A percentile compares a stretch with the other conserved stretches of the same genome.
These are phyloP conservation scores for Candida sithepensis DNA, from an alignment of 805 yeast genomes.

Conservation along the genomic window DNA sequence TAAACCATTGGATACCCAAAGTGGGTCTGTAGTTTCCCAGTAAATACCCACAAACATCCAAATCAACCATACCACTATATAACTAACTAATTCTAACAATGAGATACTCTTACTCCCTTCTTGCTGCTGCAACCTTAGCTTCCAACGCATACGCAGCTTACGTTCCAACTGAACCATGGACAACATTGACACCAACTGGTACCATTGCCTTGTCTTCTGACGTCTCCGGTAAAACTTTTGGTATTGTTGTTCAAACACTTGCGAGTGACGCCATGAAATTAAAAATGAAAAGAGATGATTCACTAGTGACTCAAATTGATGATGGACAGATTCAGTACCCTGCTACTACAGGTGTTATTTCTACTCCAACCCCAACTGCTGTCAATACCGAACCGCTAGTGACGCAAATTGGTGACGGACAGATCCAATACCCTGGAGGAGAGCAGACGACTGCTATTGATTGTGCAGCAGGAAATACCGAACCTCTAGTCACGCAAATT, in stretches of 20 bases:
- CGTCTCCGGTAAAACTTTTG: conserved; percentile 1
- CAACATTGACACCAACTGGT: neutral
- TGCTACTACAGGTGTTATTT: no score
- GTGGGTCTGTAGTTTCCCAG: no score
- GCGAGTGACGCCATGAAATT: neutral
- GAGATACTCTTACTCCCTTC: no score
- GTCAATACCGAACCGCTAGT: neutral
- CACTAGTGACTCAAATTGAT: neutral
- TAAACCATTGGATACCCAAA: no score
- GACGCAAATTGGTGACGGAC: no score
- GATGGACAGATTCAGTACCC: neutral
- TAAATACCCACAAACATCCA: no score
- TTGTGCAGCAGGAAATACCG: no score
- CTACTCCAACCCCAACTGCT: neutral
- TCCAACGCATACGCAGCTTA: neutral
- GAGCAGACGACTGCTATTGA: no score
- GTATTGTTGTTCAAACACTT: conserved; percentile 1
- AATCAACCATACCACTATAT: no score
- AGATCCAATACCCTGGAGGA: no score
- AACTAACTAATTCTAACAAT: no score
- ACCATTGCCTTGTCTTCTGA: neutral
- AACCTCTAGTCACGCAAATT: neutral
- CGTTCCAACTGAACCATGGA: neutral
- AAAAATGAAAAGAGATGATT: neutral
- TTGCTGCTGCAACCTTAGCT: no score